Conservation (phyloP, 2,329 filamentous ascomycete genomes). For the Aspergillus sp. region DNA sequence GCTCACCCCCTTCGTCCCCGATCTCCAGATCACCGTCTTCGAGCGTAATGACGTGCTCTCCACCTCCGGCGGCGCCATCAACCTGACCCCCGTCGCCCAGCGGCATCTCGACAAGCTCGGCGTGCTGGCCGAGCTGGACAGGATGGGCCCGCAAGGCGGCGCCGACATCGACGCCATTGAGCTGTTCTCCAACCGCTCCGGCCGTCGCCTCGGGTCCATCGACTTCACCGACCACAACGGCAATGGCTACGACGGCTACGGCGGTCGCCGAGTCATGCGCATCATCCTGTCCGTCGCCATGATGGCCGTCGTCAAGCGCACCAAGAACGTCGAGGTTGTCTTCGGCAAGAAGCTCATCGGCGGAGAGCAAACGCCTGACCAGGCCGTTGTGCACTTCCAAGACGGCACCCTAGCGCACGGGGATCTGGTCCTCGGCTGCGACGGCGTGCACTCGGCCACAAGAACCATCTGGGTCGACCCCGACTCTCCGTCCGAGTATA, state of each 20-base stretch:
- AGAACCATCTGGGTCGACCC: slow-evolving; percentile 30
- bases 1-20: slow-evolving; percentile 22
- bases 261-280: slow-evolving; percentile 34
- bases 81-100: slow-evolving; percentile 36
- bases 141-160: slow-evolving; percentile 30
- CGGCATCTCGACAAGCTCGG: slow-evolving; percentile 35
- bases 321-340: slow-evolving; percentile 27
- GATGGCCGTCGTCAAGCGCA: slow-evolving; percentile 29
- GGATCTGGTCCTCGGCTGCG: slow-evolving; percentile 32
- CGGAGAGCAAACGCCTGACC: slow-evolving; percentile 23
- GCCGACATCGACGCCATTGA: slow-evolving; percentile 33
- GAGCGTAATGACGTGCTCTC: slow-evolving; percentile 34
- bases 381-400: slow-evolving; percentile 28
- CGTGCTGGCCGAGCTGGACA: slow-evolving; percentile 28
- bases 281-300: slow-evolving; percentile 33
- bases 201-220: slow-evolving; percentile 27
- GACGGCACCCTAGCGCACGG: slow-evolving; percentile 26
- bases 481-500: slow-evolving; percentile 26
- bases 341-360: slow-evolving; percentile 34
- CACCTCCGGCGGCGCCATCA: slow-evolving; percentile 37
- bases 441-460: slow-evolving; percentile 33
- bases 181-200: slow-evolving; percentile 33
- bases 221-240: slow-evolving; percentile 30
- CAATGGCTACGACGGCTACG: slow-evolving; percentile 31
- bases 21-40: slow-evolving; percentile 29